Conservation (phyloP, 2,329 filamentous ascomycete species). For the Dothidotthia symphoricarpi region DNA sequence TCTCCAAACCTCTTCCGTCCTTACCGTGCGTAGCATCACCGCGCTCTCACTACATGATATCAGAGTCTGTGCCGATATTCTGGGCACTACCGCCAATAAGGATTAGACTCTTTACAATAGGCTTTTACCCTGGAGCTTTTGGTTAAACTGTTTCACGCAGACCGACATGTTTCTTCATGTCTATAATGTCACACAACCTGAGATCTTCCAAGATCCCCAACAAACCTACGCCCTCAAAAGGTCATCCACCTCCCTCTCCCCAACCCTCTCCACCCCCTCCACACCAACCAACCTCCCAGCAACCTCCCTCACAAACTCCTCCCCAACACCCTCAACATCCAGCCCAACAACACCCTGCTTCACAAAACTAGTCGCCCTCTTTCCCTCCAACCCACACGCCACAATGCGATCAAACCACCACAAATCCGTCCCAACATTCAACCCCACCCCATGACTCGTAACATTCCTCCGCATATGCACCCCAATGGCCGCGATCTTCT, state of each 20-base stretch:
- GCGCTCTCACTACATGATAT: no score
- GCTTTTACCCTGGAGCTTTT: no score
- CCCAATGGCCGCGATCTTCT: slow-evolving; percentile 85
- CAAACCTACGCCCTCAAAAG: slow-evolving; percentile 5
- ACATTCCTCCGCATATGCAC: slow-evolving; percentile 87
- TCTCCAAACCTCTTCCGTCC: no score
- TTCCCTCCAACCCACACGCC: slow-evolving; percentile 83
- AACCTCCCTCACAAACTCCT: slow-evolving; percentile 44
- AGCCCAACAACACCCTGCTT: slow-evolving; percentile 48
- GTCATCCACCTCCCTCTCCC: slow-evolving; percentile 13
- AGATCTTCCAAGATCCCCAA: no score
- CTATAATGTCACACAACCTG: no score
- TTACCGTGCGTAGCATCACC: no score
- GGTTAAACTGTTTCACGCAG: no score
- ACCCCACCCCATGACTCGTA: slow-evolving; percentile 77
- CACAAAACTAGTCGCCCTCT: slow-evolving; percentile 72
- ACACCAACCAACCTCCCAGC: slow-evolving; percentile 27
- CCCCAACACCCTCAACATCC: slow-evolving; percentile 42
- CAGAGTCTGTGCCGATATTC: no score
- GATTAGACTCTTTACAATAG: no score
- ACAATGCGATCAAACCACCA: slow-evolving; percentile 72
- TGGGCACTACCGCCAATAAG: no score
- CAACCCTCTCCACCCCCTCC: slow-evolving; percentile 20
- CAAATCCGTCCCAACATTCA: slow-evolving; percentile 70
- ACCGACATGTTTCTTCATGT: no score